These are phyloP conservation scores for Lotmaria passim DNA, from an alignment of 208 protist genomes.

Conservation along the genomic window DNA sequence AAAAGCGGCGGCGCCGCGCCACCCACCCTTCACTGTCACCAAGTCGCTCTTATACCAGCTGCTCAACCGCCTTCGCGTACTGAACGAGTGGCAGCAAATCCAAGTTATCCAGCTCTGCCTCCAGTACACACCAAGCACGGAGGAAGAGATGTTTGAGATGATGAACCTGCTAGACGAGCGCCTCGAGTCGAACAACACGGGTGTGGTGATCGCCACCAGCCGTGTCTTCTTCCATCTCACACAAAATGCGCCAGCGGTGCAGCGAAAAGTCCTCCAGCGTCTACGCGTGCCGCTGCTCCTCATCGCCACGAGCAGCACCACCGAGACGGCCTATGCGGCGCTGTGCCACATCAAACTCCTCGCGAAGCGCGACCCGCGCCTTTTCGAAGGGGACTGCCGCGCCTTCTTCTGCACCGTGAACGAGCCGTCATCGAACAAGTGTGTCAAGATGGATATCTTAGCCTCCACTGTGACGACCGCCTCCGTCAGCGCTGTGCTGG, in stretches of 20 bases:
- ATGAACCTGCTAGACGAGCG: slow-evolving; percentile 94
- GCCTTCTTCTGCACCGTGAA: slow-evolving; percentile 76
- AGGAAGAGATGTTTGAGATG: slow-evolving; percentile 92
- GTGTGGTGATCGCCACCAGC: slow-evolving; percentile 83
- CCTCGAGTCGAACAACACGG: slow-evolving; percentile 86
- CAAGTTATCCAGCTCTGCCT: slow-evolving; percentile 74
- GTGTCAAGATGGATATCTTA: slow-evolving; percentile 87
- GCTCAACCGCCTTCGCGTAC: slow-evolving; percentile 75
- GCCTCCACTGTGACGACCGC: slow-evolving; percentile 46
- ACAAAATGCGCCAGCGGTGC: slow-evolving; percentile 72
- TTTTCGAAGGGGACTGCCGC: slow-evolving; percentile 63
- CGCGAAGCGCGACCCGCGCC: slow-evolving; percentile 51
- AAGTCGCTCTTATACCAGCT: slow-evolving; percentile 83
- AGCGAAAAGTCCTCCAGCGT: slow-evolving; percentile 79
- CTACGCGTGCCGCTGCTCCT: slow-evolving; percentile 85
- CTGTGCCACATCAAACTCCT: slow-evolving; percentile 89
- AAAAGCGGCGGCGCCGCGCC: neutral
- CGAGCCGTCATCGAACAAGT: slow-evolving; percentile 86
- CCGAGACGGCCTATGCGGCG: slow-evolving; percentile 73
- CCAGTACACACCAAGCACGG: slow-evolving; percentile 60
- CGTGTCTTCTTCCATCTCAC: slow-evolving; percentile 91
- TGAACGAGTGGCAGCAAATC: slow-evolving; percentile 89
- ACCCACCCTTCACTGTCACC: slow-evolving; percentile 48
- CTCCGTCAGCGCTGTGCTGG: slow-evolving; percentile 66
- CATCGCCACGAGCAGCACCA: slow-evolving; percentile 58